Conservation (phyloP, 2,329 filamentous ascomycete species). For the Paecilomyces sp. region DNA sequence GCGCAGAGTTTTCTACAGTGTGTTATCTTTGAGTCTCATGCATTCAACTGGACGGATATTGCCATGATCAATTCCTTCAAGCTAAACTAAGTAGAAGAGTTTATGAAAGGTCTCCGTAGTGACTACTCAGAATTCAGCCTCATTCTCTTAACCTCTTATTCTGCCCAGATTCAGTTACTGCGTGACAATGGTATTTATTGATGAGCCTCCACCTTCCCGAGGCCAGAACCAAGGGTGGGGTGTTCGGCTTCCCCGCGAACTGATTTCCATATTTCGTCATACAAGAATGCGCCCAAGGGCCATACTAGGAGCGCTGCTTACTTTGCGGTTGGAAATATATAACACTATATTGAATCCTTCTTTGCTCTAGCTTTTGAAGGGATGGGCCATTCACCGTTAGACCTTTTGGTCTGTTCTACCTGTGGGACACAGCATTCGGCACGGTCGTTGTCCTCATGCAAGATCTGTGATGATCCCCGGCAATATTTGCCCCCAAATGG, state of each 20-base stretch:
- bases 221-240: background rate
- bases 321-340: background rate
- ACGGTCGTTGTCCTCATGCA: conserved; percentile 14
- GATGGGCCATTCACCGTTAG: conserved; percentile 4
- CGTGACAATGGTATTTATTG: background rate
- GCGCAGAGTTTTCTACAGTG: background rate
- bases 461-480: conserved; percentile 24
- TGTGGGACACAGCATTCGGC: conserved; percentile 18
- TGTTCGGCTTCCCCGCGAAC: background rate
- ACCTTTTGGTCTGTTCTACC: conserved; percentile 19
- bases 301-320: background rate
- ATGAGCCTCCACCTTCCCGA: background rate
- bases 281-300: background rate
- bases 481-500: conserved; percentile 21
- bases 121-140: background rate
- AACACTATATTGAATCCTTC: background rate
- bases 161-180: background rate
- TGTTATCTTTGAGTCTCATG: background rate
- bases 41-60: background rate
- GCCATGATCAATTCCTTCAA: too few species aligned
- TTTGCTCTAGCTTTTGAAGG: background rate
- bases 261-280: background rate
- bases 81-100: too few species aligned
- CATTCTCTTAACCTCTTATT: background rate
- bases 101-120: too few species aligned